A percentile compares a stretch with the other conserved stretches of the same genome.
Conservation (phyloP, 148 eudicot species). For the Suaeda aralocaspica region DNA sequence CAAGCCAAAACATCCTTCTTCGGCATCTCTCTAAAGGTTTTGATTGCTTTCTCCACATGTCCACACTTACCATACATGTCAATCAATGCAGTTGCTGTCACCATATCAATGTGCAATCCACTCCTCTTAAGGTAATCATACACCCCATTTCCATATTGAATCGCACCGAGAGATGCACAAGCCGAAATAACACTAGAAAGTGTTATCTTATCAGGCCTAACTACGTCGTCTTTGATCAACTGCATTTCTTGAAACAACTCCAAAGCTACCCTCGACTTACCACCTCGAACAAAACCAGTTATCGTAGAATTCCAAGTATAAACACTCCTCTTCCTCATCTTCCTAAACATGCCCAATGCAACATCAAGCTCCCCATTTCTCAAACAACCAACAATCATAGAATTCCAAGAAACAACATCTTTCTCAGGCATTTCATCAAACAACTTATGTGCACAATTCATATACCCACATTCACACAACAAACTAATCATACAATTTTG, state of each 20-base stretch:
- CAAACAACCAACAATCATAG: constrained; percentile 52
- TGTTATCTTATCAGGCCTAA: constrained; percentile 63
- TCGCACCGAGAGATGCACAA: constrained; percentile 70
- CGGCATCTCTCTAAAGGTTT: constrained; percentile 45
- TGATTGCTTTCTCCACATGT: constrained; percentile 45
- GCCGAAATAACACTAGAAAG: constrained; percentile 66
- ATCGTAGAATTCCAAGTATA: constrained; percentile 78
- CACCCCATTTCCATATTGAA: constrained; percentile 63
- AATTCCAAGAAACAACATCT: constrained; percentile 75
- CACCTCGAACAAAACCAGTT: constrained; percentile 66
- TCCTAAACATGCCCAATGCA: constrained; percentile 54
- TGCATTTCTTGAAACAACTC: constrained; percentile 63
- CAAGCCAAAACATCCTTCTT: constrained; percentile 71
- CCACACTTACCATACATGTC: constrained; percentile 92
- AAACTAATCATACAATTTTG: constrained; percentile 49
- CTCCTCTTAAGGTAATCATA: constrained; percentile 52
- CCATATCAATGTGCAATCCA: constrained; percentile 61
- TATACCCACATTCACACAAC: constrained; percentile 36
- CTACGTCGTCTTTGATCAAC: constrained; percentile 22
- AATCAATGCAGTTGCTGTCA: constrained; percentile 61
- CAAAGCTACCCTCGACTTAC: constrained; percentile 54
- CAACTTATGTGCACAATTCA: constrained; percentile 40
- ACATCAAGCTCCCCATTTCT: constrained; percentile 50
- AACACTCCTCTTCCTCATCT: constrained; percentile 48
- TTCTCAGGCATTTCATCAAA: constrained; percentile 53